phyloP scores from a whole-genome alignment of 768 basidiomycete genomes.

The Termitomyces sp. region DNA sequence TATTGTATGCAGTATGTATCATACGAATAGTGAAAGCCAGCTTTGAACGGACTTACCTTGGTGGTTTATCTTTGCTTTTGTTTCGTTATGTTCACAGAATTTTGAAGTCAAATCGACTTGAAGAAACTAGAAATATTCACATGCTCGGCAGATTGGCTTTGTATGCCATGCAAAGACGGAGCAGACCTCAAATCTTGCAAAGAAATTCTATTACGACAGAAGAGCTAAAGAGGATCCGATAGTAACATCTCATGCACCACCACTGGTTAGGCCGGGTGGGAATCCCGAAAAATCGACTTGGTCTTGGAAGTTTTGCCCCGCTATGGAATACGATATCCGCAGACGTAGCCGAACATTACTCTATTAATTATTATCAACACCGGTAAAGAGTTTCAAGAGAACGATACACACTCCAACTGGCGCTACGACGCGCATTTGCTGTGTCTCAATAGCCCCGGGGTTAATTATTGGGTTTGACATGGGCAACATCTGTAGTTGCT shows the following conservation, averaged over 20 bases:
- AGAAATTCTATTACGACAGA: neutral
- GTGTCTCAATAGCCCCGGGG: conserved; percentile 82
- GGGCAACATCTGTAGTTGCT: conserved; percentile 96
- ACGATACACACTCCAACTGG: conserved; percentile 69
- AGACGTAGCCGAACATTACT: conserved; percentile 79
- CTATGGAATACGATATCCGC: conserved; percentile 72
- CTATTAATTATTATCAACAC: conserved; percentile 32
- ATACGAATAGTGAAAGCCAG: neutral
- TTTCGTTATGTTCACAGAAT: neutral
- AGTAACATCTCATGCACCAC: conserved; percentile 21
- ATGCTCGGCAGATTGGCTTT: neutral
- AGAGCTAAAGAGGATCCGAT: neutral
- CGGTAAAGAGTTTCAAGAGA: neutral
- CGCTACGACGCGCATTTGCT: conserved; percentile 90
- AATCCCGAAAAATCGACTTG: conserved; percentile 94
- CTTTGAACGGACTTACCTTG: neutral
- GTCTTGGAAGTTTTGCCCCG: conserved; percentile 72
- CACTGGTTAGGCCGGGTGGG: conserved; percentile 64
- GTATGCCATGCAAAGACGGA: neutral
- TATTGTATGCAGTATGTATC: conserved; percentile 7
- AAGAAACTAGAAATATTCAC: neutral
- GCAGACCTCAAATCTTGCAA: conserved; percentile 3
- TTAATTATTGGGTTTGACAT: conserved; percentile 84
- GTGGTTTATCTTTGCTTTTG: too few relatives aligned
- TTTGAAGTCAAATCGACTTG: neutral